phyloP scores from a whole-genome alignment of 768 basidiomycete species.

The Lactarius sp. region DNA sequence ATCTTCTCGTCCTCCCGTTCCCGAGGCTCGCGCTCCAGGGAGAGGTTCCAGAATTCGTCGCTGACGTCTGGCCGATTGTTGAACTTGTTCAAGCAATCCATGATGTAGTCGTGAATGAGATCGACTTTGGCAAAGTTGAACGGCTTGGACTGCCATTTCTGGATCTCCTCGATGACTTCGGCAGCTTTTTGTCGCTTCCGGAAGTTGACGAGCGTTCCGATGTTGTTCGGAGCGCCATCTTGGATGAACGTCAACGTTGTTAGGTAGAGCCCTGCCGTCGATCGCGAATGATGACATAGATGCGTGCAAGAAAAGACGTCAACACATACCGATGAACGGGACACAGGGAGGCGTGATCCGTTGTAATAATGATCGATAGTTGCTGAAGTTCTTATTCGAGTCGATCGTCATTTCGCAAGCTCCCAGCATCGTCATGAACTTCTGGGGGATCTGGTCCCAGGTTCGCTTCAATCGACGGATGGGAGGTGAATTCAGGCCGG shows the following conservation, averaged over 20 bases:
- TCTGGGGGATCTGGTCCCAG: constrained; percentile 82
- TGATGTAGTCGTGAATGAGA: constrained; percentile 67
- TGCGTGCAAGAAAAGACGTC: neutral
- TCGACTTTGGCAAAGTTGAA: constrained; percentile 78
- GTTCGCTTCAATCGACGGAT: constrained; percentile 91
- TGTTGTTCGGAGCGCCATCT: constrained; percentile 87
- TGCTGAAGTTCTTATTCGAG: constrained; percentile 90
- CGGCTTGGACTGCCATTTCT: constrained; percentile 88
- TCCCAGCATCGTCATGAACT: constrained; percentile 66
- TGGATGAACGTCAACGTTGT: constrained; percentile 97
- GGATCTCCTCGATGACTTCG: constrained; percentile 96
- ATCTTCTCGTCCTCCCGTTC: constrained; percentile 97
- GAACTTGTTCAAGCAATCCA: constrained; percentile 69
- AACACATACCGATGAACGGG: constrained; percentile 82
- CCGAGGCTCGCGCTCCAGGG: constrained; percentile 84
- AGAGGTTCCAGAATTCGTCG: constrained; percentile 80
- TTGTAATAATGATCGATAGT: constrained; percentile 81
- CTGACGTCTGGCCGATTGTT: constrained; percentile 62
- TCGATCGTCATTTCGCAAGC: constrained; percentile 88
- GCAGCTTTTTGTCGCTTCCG: constrained; percentile 91
- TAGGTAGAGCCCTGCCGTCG: constrained; percentile 77
- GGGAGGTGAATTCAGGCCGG: constrained; percentile 89
- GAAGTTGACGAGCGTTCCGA: constrained; percentile 88
- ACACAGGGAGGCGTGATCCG: constrained; percentile 89
- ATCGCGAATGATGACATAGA: neutral